Base-by-base conservation (phyloP, 1,139 yeast species). In the Kodamaea sp. region DNA sequence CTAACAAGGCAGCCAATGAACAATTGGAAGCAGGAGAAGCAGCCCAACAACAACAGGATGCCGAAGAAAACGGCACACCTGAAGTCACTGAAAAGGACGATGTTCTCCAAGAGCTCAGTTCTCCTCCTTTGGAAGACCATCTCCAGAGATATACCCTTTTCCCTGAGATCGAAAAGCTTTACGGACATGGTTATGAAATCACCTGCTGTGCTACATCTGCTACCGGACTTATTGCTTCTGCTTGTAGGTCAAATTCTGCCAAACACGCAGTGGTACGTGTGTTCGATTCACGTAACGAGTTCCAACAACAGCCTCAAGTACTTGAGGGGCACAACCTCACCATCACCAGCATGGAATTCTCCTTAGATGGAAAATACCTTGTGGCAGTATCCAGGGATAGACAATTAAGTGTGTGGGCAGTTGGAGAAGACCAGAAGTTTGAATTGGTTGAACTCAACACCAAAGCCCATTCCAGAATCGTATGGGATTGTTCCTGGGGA, bases 111-210 rank as follows among this genome's bases (percentile, higher is more conserved):
- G 53, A 68, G 1, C 61, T 84, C 32, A 43, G 47, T 0, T 54
- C 62, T 1, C 95, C 96, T 4, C 97, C 97, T 1, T 62, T 83
- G 33, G 97, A 90, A 56, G 96, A 89, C 51, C 86, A 86, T 43
- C 69, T 94, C 24, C 98, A 94, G 58, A 73, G 97, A 50, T 87
- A 83, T 53, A 86, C 97, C 0, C 70, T 94, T 38, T 94, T 94
- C 81, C 98, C 98, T 0, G 99, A 94, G 55, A 63, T 83, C 35
- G 98, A 94, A 51, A 94, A 94, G 56, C 63, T 94, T 31, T 94
- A 92, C 53, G 98, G 98, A 0, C 99, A 94, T 58, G 99, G 99
- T 10, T 94, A 89, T 61, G 99, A 94, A 58, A 80, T 90, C 30
- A 78, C 89, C 0, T 75, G 95, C 28, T 73, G 90, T 32, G 95